These are phyloP conservation scores for Erysimum cheiranthoides DNA, from an alignment of 345 rosid species.

Conservation along the genomic window DNA sequence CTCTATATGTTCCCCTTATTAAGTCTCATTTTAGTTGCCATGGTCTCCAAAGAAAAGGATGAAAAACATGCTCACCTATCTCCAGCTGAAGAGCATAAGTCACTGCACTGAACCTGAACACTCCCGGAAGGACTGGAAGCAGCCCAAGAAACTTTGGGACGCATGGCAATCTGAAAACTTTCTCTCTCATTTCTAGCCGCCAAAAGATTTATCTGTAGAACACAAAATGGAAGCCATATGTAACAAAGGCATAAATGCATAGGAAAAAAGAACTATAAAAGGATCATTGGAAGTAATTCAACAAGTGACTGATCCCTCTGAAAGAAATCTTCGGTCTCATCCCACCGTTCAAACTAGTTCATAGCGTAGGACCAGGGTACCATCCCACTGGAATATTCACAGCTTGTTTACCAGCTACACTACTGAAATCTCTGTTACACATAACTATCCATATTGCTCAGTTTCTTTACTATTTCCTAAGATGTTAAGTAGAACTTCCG, in stretches of 20 bases:
- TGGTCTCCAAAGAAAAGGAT: background rate
- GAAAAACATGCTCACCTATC: slow-evolving; percentile 62
- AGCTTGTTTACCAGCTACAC: slow-evolving; percentile 21
- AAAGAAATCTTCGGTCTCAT: background rate
- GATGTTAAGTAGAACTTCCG: too few relatives aligned
- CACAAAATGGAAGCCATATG: slow-evolving; percentile 16
- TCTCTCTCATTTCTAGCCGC: slow-evolving; percentile 99
- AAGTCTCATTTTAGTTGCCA: slow-evolving; percentile 11
- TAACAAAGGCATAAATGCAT: background rate
- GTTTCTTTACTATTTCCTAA: background rate
- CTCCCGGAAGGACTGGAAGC: slow-evolving; percentile 67
- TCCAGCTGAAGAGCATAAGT: slow-evolving; percentile 80
- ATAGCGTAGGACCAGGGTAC: background rate
- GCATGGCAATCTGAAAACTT: slow-evolving; percentile 90
- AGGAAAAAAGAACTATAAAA: background rate
- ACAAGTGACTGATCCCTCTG: background rate
- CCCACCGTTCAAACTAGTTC: slow-evolving; percentile 10
- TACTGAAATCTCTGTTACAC: background rate
- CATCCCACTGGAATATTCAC: background rate
- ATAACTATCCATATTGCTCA: slow-evolving; percentile 6
- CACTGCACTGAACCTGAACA: slow-evolving; percentile 87
- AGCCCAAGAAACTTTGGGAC: slow-evolving; percentile 93
- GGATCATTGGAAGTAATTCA: background rate
- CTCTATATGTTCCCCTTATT: background rate
- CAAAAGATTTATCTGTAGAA: slow-evolving; percentile 78